Evolutionary conservation across 106 monocot species (phyloP), one percentile per base, ranked within the genome.

Genomic region (Dioscorea zingiberensis): DNA sequence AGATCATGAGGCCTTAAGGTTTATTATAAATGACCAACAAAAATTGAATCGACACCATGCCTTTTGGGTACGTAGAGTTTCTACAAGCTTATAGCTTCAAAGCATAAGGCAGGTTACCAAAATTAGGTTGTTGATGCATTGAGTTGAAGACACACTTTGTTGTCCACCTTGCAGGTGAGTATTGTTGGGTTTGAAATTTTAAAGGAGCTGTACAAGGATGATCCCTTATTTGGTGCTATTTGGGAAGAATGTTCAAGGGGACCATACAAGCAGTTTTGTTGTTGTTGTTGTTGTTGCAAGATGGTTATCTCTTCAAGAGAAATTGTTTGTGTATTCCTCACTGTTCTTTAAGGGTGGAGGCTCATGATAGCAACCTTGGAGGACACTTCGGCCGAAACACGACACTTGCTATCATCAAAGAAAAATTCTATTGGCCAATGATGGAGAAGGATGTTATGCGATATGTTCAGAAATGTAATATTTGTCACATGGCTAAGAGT

Each of bases 61-160:
- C 25, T 10, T 11, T 7, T 27, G 26, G 26, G 17, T 49, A n/a
- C n/a, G n/a, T n/a, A 51, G 46, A 21, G 11, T 51, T 66, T 47
- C 21, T 44, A 18, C 5, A 47, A 9, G 23, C 65, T 25, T 48
- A 32, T 51, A 9, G 24, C 23, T 25, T 23, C 49, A 48, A 47
- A 51, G 49, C 17, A 47, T 24, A 47, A 66, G 3, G 19, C 68
- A 1, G 21, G 25, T 11, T 13, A 17, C 1, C 3, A 26, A 18
- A 69, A 69, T 27, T 0, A 47, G 10, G 69, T 59, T 13, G 59
- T 58, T 25, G 58, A 69, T 69, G 68, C 55, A 12, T 45, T 69
- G 14, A 69, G 68, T 38, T 2, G 67, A 18, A 29, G 5, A 57
- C 1, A 21, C 17, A 22, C 1, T 3, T 44, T 57, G 17, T 21